Evolutionary conservation across 2,329 filamentous ascomycete genomes (phyloP).

Genomic region (Pseudocercospora cruenta): DNA sequence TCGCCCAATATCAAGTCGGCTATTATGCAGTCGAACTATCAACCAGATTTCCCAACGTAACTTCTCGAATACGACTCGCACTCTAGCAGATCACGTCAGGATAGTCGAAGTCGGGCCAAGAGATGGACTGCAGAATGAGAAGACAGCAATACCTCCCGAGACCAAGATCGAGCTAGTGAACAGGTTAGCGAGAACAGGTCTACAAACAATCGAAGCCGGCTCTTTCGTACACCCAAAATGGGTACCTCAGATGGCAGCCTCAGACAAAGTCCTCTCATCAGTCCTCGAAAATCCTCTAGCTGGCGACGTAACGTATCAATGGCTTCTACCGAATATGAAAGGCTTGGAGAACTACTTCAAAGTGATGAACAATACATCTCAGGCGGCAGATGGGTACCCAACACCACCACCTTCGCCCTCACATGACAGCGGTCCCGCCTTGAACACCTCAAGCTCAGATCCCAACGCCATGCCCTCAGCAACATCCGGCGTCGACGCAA

Average conservation of each 20-base stretch:
- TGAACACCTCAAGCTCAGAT: slow-evolving; percentile 48
- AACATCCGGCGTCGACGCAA: slow-evolving; percentile 41
- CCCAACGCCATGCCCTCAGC: slow-evolving; percentile 47
- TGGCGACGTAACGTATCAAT: slow-evolving; percentile 72
- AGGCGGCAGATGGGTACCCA: slow-evolving; percentile 48
- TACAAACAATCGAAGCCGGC: slow-evolving; percentile 76
- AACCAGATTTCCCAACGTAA: slow-evolving; percentile 18
- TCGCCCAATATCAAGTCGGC: slow-evolving; percentile 8
- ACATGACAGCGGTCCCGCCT: slow-evolving; percentile 43
- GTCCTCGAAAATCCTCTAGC: slow-evolving; percentile 62
- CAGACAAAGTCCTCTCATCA: slow-evolving; percentile 72
- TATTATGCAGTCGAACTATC: slow-evolving; percentile 16
- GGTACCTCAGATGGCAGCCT: slow-evolving; percentile 86
- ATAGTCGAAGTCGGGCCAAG: slow-evolving; percentile 81
- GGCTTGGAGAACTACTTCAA: slow-evolving; percentile 67
- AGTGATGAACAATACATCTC: slow-evolving; percentile 48
- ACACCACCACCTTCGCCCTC: slow-evolving; percentile 45
- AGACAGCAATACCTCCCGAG: slow-evolving; percentile 67
- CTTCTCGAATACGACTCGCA: slow-evolving; percentile 33
- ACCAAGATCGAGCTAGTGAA: slow-evolving; percentile 79
- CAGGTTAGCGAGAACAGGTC: slow-evolving; percentile 67
- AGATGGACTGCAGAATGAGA: slow-evolving; percentile 87
- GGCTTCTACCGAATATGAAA: slow-evolving; percentile 76
- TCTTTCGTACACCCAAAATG: slow-evolving; percentile 84
- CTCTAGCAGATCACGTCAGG: slow-evolving; percentile 49